These are phyloP conservation scores for Hyaloscypha finlandica DNA, from an alignment of 495 filamentous ascomycete genomes.

Conservation along the genomic window DNA sequence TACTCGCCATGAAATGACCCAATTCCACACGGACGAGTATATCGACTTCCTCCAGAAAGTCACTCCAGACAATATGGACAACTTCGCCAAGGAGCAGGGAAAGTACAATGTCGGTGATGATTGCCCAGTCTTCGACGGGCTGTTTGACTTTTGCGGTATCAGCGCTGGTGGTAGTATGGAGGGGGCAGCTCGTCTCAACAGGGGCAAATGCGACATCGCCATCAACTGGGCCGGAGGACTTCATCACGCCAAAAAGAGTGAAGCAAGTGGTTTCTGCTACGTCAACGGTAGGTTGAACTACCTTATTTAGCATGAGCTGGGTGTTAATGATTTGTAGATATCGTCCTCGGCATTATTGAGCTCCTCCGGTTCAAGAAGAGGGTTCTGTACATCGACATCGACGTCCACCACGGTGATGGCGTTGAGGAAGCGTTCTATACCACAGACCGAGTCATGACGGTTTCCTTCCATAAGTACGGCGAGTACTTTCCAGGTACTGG, in stretches of 20 bases:
- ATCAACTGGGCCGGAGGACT: slow-evolving; percentile 98
- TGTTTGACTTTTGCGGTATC: slow-evolving; percentile 98
- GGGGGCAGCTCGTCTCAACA: slow-evolving; percentile 87
- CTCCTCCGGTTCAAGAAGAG: slow-evolving; percentile 91
- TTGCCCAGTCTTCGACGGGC: slow-evolving; percentile 95
- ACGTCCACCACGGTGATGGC: slow-evolving; percentile 97
- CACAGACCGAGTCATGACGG: slow-evolving; percentile 97
- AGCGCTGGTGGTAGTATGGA: slow-evolving; percentile 98
- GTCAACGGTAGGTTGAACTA: slow-evolving; percentile 76
- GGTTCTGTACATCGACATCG: slow-evolving; percentile 97
- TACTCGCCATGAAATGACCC: slow-evolving; percentile 95
- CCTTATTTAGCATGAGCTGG: background rate
- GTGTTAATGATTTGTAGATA: slow-evolving; percentile 58
- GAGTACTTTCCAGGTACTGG: slow-evolving; percentile 98
- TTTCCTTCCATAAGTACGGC: slow-evolving; percentile 98
- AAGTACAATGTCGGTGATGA: slow-evolving; percentile 99
- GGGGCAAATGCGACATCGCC: slow-evolving; percentile 94
- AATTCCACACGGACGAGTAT: slow-evolving; percentile 99
- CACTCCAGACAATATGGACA: slow-evolving; percentile 98
- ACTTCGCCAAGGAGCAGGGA: slow-evolving; percentile 85
- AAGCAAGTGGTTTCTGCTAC: slow-evolving; percentile 97
- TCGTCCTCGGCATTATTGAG: slow-evolving; percentile 94
- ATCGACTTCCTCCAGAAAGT: slow-evolving; percentile 97
- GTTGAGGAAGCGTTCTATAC: slow-evolving; percentile 98
- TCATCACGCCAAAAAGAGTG: slow-evolving; percentile 96